Percentiles rank a stretch among this genome's conserved stretches.
Conservation (phyloP, 2,329 filamentous ascomycete species). For the Plectosphaerella plurivora region DNA sequence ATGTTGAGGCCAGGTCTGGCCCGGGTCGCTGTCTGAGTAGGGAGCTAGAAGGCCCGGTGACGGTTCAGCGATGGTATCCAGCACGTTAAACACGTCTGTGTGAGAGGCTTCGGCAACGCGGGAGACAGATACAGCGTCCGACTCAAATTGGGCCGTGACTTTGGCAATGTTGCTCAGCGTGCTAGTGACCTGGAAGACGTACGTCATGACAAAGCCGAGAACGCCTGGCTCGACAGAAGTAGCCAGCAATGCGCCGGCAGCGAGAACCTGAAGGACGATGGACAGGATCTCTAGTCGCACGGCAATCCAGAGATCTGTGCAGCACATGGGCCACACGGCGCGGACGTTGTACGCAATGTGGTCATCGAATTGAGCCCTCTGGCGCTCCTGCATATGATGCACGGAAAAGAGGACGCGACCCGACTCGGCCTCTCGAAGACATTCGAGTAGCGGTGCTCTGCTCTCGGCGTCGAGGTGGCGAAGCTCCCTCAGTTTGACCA, state of each 20-base stretch:
- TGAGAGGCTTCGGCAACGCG: constrained; percentile 19
- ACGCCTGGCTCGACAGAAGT: not conserved
- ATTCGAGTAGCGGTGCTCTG: not conserved
- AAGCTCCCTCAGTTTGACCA: not conserved
- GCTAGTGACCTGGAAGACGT: constrained; percentile 5
- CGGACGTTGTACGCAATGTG: not conserved
- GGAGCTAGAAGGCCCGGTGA: not conserved
- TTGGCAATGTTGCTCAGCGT: constrained; percentile 1
- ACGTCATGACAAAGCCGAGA: constrained; percentile 8
- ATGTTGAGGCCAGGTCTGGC: constrained; percentile 20
- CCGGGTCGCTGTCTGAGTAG: constrained; percentile 7
- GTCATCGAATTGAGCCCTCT: not conserved
- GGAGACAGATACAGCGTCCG: constrained; percentile 20
- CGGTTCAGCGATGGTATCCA: too few species aligned
- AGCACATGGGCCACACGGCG: not conserved
- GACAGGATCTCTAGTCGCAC: constrained; percentile 5
- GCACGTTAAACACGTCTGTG: constrained; percentile 5
- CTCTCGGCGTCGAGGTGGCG: constrained; percentile 1
- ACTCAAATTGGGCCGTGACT: constrained; percentile 16
- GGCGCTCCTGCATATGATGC: not conserved
- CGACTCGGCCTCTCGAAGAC: constrained; percentile 1
- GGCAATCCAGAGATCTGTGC: constrained; percentile 4
- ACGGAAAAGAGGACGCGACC: constrained; percentile 1
- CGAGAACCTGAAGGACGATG: not conserved
- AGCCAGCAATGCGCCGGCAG: not conserved